Percentiles rank a stretch among this genome's conserved stretches.
Evolutionary conservation across 176 grass and related monocot genomes (phyloP).

Genomic region (Zizania latifolia): DNA sequence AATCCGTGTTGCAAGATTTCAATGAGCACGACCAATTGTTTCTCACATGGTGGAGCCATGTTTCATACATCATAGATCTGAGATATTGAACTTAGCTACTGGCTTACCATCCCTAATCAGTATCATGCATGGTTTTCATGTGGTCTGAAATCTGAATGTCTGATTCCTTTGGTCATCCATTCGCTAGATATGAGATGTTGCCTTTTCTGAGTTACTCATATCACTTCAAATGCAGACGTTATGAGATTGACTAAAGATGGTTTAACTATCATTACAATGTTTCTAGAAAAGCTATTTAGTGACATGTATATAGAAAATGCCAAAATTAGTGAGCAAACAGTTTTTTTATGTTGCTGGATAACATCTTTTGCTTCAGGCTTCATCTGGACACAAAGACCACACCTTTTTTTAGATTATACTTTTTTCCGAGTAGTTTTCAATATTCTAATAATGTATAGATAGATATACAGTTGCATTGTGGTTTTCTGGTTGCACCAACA

Average conservation of each 20-base stretch:
- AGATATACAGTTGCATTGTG: neutral
- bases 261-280: neutral
- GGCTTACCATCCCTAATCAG: neutral
- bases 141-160: no score
- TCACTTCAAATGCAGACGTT: neutral
- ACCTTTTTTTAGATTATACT: no score
- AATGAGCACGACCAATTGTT: conserved; percentile 14
- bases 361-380: neutral
- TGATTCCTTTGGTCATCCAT: no score
- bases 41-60: conserved; percentile 34
- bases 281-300: neutral
- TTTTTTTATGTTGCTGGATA: neutral
- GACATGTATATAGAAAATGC: neutral
- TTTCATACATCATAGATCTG: neutral
- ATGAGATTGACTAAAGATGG: conserved; percentile 3
- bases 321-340: neutral
- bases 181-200: no score
- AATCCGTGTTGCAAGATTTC: conserved; percentile 11
- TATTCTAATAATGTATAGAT: no score
- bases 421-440: no score
- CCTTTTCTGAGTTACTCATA: neutral
- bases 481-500: neutral
- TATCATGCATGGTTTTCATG: no score
- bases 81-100: conserved; percentile 1
- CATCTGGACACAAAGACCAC: no score